Evolutionary conservation across 345 rosid species (phyloP), one percentile per base, ranked within the genome.

Genomic region (Brassica napus): DNA sequence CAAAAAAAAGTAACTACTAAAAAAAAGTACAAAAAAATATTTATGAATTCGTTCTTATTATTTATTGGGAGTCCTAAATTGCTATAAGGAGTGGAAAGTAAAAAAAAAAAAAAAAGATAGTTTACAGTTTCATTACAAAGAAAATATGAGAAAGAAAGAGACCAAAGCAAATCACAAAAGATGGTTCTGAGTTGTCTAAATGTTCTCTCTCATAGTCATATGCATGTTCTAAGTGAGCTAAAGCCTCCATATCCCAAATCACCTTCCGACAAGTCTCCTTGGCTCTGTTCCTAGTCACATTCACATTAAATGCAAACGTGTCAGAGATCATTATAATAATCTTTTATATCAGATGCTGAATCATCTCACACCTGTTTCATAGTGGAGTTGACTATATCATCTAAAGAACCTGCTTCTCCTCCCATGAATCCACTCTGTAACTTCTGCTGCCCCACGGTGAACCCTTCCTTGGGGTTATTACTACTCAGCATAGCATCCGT

Each of bases 381-480:
- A 82, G 90, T 82, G 28, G 88, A 84, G 76, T 83, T 82, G 21
- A 84, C 91, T 65, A 90, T 32, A 84, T 88, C 94, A 75, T 89
- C 92, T 87, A 90, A 86, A 57, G 88, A 88, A 59, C 91, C 94
- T 75, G 84, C 85, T 69, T 83, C 85, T 63, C 68, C 80, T 66
- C 68, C 79, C 75, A 83, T 31, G 77, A 76, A 89, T 66, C 88
- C 76, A 18, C 85, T 82, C 63, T 83, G 93, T 11, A 63, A 73
- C 79, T 86, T 86, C 55, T 84, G 89, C 64, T 87, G 93, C 24
- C 84, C 83, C 30, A 77, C 47, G 0, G 69, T n/a, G 81, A 85
- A 83, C 67, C 87, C 86, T 72, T 85, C 89, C 63, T 82, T 85
- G 0, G 78, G 61, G 68, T 75, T 75, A 42, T 75, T 75, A 42